Evolutionary conservation across 179 eudicot species (phyloP).

Genomic region (Silene noctiflora): DNA sequence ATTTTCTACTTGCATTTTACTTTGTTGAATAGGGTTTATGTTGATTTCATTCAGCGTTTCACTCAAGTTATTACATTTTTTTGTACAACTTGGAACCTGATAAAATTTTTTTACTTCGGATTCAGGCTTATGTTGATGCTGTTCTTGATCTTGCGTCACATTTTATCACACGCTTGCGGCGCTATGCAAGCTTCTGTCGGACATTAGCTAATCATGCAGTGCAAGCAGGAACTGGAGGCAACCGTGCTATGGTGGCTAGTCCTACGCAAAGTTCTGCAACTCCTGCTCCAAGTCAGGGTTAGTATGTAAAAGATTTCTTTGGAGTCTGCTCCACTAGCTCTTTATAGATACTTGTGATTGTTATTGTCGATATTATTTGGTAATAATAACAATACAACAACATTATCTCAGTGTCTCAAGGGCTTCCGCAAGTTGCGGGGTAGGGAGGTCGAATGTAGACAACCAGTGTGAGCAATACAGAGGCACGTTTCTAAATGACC

Average conservation of each 20-base stretch:
- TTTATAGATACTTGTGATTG: background rate
- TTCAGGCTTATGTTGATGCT: slow-evolving; percentile 97
- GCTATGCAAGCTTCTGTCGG: slow-evolving; percentile 98
- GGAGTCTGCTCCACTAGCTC: background rate
- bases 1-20: too few relatives aligned
- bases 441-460: too few relatives aligned
- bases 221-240: slow-evolving; percentile 82
- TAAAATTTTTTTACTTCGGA: background rate
- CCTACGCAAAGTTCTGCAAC: slow-evolving; percentile 78
- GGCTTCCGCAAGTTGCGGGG: too few relatives aligned
- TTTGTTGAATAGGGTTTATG: too few relatives aligned
- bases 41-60: too few relatives aligned
- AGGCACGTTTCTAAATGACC: too few relatives aligned
- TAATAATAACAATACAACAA: background rate
- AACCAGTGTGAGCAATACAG: too few relatives aligned
- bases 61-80: background rate
- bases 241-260: slow-evolving; percentile 79
- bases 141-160: slow-evolving; percentile 95
- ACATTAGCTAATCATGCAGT: slow-evolving; percentile 94
- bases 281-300: slow-evolving; percentile 79
- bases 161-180: slow-evolving; percentile 92
- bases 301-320: slow-evolving; percentile 24
- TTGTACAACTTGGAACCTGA: background rate
- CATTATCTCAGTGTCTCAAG: background rate
- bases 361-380: background rate